Conservation (phyloP, 225 moss, liverwort and hornwort species). For the Rhytidiadelphus loreus region DNA sequence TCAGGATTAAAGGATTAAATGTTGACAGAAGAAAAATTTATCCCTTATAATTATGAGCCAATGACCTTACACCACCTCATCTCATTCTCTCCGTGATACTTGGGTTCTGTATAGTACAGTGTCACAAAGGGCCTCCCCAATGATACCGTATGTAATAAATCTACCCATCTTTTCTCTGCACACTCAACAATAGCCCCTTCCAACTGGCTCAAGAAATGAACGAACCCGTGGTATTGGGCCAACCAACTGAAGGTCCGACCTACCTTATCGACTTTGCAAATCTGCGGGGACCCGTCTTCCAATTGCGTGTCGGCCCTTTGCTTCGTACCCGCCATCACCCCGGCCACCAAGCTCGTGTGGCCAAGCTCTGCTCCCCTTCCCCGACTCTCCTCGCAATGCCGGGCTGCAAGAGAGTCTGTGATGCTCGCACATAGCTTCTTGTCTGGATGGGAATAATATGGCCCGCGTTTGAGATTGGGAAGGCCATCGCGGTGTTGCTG, state of each 20-base stretch:
- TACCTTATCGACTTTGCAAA: slow-evolving; percentile 24
- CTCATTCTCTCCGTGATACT: not conserved
- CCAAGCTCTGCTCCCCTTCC: not conserved
- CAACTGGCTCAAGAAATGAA: not conserved
- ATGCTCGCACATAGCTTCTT: not conserved
- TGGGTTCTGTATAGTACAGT: not conserved
- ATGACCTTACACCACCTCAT: not conserved
- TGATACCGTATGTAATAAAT: not conserved
- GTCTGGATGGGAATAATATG: not conserved
- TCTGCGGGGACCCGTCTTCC: slow-evolving; percentile 1
- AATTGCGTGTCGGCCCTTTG: not conserved
- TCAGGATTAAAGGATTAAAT: not conserved
- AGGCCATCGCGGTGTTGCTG: not conserved
- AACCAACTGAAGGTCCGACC: slow-evolving; percentile 4
- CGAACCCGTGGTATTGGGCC: not conserved
- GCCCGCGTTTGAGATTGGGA: not conserved
- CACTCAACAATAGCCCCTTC: too few species aligned
- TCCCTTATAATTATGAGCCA: not conserved
- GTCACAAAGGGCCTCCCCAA: not conserved
- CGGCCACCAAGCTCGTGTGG: not conserved
- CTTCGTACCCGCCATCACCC: not conserved
- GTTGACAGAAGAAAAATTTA: too few species aligned
- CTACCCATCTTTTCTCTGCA: not conserved
- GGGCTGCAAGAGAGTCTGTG: not conserved
- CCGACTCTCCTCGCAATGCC: not conserved